Conservation (phyloP, 1,284 basidiomycete genomes). For the Fomitopsis pinicola region DNA sequence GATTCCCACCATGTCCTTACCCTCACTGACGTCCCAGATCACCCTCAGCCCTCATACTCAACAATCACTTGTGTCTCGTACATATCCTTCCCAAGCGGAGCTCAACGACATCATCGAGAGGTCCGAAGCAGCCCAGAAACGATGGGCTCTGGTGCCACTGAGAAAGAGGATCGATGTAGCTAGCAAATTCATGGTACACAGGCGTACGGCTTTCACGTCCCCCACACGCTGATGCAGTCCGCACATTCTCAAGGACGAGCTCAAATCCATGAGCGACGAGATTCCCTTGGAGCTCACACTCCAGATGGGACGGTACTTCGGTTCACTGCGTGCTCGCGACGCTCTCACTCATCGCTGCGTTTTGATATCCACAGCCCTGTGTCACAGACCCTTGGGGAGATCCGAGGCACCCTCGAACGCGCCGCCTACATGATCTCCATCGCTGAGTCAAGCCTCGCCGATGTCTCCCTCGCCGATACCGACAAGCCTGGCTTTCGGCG, state of each 20-base stretch:
- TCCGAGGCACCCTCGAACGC: slow-evolving; percentile 78
- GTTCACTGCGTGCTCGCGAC: not conserved
- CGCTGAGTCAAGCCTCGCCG: slow-evolving; percentile 72
- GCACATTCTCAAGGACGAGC: slow-evolving; percentile 53
- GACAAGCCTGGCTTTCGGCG: slow-evolving; percentile 81
- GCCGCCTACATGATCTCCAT: slow-evolving; percentile 85
- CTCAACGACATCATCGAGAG: slow-evolving; percentile 57
- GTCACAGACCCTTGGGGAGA: slow-evolving; percentile 73
- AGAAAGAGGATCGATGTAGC: slow-evolving; percentile 73
- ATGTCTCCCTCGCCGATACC: slow-evolving; percentile 69
- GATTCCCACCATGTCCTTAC: too few relatives aligned
- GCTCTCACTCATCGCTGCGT: not conserved
- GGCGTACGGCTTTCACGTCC: not conserved
- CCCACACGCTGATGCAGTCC: not conserved
- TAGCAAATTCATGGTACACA: slow-evolving; percentile 65
- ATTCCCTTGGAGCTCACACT: slow-evolving; percentile 73
- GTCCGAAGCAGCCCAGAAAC: slow-evolving; percentile 64
- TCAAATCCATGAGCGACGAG: slow-evolving; percentile 65
- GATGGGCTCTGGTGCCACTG: slow-evolving; percentile 69
- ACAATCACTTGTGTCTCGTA: slow-evolving; percentile 50
- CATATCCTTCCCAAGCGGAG: slow-evolving; percentile 52
- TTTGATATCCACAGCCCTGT: slow-evolving; percentile 55
- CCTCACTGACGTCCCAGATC: slow-evolving; percentile 39
- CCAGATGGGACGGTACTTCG: slow-evolving; percentile 72
- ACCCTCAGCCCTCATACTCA: slow-evolving; percentile 70